Evolutionary conservation across 768 basidiomycete species (phyloP).

Genomic region (Antrodiella citrinella): DNA sequence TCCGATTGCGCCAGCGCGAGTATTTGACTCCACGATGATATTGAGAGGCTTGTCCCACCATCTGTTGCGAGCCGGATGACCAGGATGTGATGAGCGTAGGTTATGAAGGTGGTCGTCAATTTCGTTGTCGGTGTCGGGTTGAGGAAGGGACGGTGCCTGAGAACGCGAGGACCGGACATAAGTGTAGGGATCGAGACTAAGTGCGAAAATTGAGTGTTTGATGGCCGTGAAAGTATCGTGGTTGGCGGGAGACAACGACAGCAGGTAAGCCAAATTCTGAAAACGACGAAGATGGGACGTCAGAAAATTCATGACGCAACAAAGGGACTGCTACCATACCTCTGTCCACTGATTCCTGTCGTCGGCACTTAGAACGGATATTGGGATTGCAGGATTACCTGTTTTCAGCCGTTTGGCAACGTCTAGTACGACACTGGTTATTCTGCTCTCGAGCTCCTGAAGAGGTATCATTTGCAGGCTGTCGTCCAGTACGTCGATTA

Average conservation of each 20-base stretch:
- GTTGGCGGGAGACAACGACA: slow-evolving; percentile 63
- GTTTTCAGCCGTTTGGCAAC: slow-evolving; percentile 39
- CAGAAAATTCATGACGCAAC: too few species aligned
- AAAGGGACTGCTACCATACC: slow-evolving; percentile 42
- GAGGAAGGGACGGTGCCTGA: slow-evolving; percentile 7
- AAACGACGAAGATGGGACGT: too few species aligned
- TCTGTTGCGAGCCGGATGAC: slow-evolving; percentile 48
- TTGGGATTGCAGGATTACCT: slow-evolving; percentile 50
- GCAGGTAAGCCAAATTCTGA: slow-evolving; percentile 66
- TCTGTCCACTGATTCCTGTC: slow-evolving; percentile 75
- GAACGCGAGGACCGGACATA: slow-evolving; percentile 26
- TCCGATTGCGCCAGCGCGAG: slow-evolving; percentile 78
- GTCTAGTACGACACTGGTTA: slow-evolving; percentile 46
- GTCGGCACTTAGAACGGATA: slow-evolving; percentile 74
- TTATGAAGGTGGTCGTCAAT: slow-evolving; percentile 73
- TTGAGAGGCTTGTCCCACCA: slow-evolving; percentile 89
- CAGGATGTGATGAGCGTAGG: slow-evolving; percentile 55
- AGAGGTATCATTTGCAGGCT: slow-evolving; percentile 23
- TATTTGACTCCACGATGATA: slow-evolving; percentile 77
- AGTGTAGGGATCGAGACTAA: slow-evolving; percentile 71
- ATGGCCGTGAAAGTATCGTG: slow-evolving; percentile 50
- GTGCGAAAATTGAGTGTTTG: slow-evolving; percentile 65
- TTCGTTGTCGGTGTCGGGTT: slow-evolving; percentile 21
- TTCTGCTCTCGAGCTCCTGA: slow-evolving; percentile 35
- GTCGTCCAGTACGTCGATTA: slow-evolving; percentile 55